Conservation (phyloP, 179 eudicot genomes). For the Spinacia oleracea region DNA sequence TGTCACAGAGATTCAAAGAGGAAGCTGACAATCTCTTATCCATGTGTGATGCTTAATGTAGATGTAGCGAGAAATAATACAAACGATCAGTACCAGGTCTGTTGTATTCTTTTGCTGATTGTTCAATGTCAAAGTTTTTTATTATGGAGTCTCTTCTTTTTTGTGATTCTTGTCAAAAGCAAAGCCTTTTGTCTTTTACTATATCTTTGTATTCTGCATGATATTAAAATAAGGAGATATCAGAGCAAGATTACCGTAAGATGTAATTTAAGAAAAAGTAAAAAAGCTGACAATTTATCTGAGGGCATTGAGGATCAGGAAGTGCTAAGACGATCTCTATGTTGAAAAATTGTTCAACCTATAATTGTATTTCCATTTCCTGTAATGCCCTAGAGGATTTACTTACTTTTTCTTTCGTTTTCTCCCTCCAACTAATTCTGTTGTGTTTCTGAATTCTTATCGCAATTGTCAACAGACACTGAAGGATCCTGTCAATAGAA, state of each 20-base stretch:
- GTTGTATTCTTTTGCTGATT: conserved; percentile 22
- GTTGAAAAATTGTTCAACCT: not conserved
- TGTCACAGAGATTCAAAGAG: conserved; percentile 72
- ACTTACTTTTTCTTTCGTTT: not conserved
- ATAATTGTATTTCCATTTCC: not conserved
- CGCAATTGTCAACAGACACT: conserved; percentile 62
- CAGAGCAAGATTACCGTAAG: not conserved
- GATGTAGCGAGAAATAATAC: conserved; percentile 97
- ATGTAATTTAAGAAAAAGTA: conserved; percentile 1
- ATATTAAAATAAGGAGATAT: not conserved
- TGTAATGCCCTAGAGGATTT: not conserved
- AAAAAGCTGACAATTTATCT: not conserved
- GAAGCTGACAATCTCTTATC: conserved; percentile 97
- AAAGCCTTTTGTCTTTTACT: not conserved
- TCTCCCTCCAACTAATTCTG: conserved; percentile 4
- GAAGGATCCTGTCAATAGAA: conserved; percentile 76
- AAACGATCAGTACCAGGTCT: conserved; percentile 96
- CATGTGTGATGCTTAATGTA: conserved; percentile 98
- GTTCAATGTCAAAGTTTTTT: not conserved
- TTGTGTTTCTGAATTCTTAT: conserved; percentile 11
- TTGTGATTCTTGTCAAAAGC: not conserved
- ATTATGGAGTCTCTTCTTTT: not conserved
- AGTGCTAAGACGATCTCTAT: not conserved
- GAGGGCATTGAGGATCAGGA: conserved; percentile 12
- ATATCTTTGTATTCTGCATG: not conserved